Conservation (phyloP, 805 yeast genomes). For the Kurtzmaniella fragi region DNA sequence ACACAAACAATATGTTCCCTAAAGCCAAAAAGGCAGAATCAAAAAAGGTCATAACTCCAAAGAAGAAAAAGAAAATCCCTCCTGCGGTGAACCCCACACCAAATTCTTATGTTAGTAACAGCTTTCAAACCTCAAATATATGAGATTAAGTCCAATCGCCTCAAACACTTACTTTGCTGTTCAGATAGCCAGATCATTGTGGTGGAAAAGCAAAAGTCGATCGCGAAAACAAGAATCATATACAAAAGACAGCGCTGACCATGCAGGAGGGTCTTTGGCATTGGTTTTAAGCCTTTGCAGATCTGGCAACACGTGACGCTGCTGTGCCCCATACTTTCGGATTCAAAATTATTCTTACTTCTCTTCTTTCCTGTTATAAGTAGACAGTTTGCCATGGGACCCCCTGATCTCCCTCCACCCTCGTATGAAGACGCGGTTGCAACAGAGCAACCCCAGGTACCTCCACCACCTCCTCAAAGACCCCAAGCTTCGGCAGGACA, state of each 20-base stretch:
- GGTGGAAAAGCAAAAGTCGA: not conserved
- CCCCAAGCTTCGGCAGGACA: slow-evolving; percentile 5
- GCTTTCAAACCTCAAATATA: not conserved
- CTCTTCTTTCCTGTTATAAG: no score
- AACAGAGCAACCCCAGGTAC: slow-evolving; percentile 11
- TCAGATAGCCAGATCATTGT: slow-evolving; percentile 70
- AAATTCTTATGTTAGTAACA: slow-evolving; percentile 49
- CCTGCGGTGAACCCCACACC: slow-evolving; percentile 92
- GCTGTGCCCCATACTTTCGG: not conserved
- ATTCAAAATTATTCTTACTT: no score
- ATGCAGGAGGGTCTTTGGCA: no score
- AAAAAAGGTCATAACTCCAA: slow-evolving; percentile 82
- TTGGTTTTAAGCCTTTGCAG: no score
- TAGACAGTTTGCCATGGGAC: no score
- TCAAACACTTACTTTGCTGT: slow-evolving; percentile 54
- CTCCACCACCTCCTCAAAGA: slow-evolving; percentile 9
- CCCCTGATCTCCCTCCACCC: slow-evolving; percentile 31
- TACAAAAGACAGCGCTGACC: no score
- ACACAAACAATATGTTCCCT: slow-evolving; percentile 75
- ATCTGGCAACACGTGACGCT: not conserved
- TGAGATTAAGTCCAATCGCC: not conserved
- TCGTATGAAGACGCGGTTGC: slow-evolving; percentile 42
- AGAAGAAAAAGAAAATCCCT: slow-evolving; percentile 69
- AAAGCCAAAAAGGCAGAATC: slow-evolving; percentile 85
- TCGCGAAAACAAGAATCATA: no score